Conservation (phyloP, 2,329 filamentous ascomycete genomes). For the Colletotrichum theobromicola region DNA sequence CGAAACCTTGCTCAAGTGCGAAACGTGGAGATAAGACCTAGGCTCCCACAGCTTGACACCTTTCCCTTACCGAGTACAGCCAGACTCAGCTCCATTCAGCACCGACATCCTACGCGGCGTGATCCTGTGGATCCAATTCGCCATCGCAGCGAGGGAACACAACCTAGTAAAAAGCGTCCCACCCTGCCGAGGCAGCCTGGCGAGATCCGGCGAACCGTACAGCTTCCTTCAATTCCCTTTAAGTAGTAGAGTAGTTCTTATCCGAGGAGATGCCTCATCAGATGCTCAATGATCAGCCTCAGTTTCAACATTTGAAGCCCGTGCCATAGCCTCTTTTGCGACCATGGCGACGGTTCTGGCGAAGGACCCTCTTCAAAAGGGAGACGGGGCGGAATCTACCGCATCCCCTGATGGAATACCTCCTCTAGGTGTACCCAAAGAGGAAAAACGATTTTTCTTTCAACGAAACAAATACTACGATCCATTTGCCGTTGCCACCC, state of each 20-base stretch:
- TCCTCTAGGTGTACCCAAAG: conserved; percentile 27
- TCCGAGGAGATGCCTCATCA: background rate
- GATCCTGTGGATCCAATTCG: conserved; percentile 11
- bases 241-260: background rate
- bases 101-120: background rate
- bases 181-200: background rate
- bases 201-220: conserved; percentile 2
- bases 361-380: background rate
- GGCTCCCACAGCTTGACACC: background rate
- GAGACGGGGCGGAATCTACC: background rate
- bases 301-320: background rate
- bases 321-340: background rate
- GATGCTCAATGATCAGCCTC: background rate
- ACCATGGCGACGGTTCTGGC: conserved; percentile 23
- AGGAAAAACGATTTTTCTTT: conserved; percentile 37
- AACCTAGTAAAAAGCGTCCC: background rate
- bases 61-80: background rate
- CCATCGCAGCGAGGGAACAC: background rate
- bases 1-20: background rate
- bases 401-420: conserved; percentile 25
- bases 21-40: background rate
- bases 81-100: background rate
- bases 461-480: conserved; percentile 30
- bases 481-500: conserved; percentile 39
- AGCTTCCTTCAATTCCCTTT: background rate